Base-by-base conservation (phyloP, 1,139 yeast genomes). In the Zygosaccharomyces pseudobailii region DNA sequence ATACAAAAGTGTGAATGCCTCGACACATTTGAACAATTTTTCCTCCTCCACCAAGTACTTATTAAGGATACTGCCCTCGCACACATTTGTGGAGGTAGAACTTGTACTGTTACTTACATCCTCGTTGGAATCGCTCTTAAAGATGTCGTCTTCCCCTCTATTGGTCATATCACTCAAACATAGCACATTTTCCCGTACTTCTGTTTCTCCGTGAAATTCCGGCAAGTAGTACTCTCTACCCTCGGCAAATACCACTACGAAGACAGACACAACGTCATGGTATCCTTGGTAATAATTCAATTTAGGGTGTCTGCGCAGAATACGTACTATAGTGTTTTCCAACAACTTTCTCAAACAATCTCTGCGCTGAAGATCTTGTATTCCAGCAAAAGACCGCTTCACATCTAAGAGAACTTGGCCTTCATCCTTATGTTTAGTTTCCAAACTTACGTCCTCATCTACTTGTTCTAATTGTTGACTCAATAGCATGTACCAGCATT, bases 221-320 rank as follows among this genome's bases (percentile, higher is more conserved):
- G 44, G 23, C n/a, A 35, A 25, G n/a, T 28, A 38, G 20, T 41
- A 50, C 9, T 42, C 53, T 48, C 35, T 20, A 37, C 61, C 59
- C n/a, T 61, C 62, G 10, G 68, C 71, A 56, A 79, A 79, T 0
- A 84, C 77, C 20, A 83, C 59, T 19, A 85, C 68, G n/a, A 87
- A 70, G 7, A 86, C 74, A 43, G 87, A 77, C 2, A 89, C 90
- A 32, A 90, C 72, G 61, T 92, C 97, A 67, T 92, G 97, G 62
- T 78, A 88, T 0, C 98, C 98, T 67, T 92, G 98, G 63, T 88
- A 92, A 65, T 92, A 92, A 50, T 79, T 72, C 39, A 90, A 70
- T 7, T 66, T 58, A 0, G 90, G 90, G 56, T 84, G 72, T 28
- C 72, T 73, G 28, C 88, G 66, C 22, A 92, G 70, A 2, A 88